A percentile compares a stretch with the other conserved stretches of the same genome.
phyloP scores from a whole-genome alignment of 169 alveolate species.

The Cystoisospora suis region DNA sequence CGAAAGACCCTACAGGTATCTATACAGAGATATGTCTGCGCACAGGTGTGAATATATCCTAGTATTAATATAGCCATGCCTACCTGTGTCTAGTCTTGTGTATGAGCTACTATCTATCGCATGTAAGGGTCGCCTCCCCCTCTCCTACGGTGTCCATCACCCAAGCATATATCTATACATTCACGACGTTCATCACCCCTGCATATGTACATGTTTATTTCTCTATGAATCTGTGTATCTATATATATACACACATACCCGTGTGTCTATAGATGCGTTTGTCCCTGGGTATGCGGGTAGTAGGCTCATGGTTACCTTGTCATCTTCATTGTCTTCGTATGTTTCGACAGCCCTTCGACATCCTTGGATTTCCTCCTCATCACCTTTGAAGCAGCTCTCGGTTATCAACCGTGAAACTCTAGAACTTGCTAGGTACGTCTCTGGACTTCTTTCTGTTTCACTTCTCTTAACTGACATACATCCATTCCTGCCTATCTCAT shows the following conservation, averaged over 20 bases:
- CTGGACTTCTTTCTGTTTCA: background rate
- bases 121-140: too few relatives aligned
- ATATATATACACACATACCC: background rate
- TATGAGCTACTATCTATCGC: too few relatives aligned
- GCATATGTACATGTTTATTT: too few relatives aligned
- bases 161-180: too few relatives aligned
- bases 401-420: slow-evolving; percentile 51
- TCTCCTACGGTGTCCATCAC: too few relatives aligned
- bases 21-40: too few relatives aligned
- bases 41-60: too few relatives aligned
- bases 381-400: slow-evolving; percentile 54
- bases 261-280: background rate
- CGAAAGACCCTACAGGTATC: too few relatives aligned
- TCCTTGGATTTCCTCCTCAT: slow-evolving; percentile 52
- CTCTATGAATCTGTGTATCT: background rate
- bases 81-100: too few relatives aligned
- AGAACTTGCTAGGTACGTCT: slow-evolving; percentile 50
- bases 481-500: background rate
- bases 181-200: too few relatives aligned
- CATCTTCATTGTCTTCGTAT: background rate
- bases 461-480: background rate
- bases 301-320: background rate
- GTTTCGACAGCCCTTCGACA: slow-evolving; percentile 48
- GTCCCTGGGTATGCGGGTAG: background rate
- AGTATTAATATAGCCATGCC: too few relatives aligned